Conservation (phyloP, 306 rosid genomes). For the Rosa persica region DNA sequence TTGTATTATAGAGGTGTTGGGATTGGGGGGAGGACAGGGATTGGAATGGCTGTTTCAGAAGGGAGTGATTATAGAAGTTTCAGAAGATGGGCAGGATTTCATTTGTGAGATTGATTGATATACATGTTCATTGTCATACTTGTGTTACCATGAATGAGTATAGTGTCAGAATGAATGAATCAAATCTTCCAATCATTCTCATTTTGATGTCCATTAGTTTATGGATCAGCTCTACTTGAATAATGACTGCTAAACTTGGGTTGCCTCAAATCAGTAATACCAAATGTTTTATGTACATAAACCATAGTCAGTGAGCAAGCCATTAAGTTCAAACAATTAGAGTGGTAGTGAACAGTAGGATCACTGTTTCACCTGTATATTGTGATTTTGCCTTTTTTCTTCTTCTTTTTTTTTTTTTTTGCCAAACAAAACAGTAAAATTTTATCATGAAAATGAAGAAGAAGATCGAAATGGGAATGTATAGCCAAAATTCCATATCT, state of each 20-base stretch:
- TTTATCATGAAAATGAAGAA: no score
- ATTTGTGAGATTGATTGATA: conserved; percentile 30
- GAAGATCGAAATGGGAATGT: no score
- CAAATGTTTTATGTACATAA: no score
- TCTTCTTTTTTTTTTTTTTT: no score
- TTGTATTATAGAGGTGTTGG: conserved; percentile 73
- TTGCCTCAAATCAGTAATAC: no score
- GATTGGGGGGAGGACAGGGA: conserved; percentile 55
- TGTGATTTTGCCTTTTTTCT: no score
- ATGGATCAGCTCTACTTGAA: background rate
- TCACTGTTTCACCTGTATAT: no score
- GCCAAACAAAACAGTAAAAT: no score
- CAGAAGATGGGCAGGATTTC: conserved; percentile 66
- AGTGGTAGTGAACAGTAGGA: no score
- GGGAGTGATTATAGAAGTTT: conserved; percentile 44
- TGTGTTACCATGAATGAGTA: background rate
- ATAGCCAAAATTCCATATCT: no score
- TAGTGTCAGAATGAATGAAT: conserved; percentile 14
- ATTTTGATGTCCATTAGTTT: background rate
- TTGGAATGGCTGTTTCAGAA: conserved; percentile 67
- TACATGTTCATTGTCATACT: background rate
- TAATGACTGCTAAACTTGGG: background rate
- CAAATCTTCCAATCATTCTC: background rate
- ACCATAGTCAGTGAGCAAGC: no score
- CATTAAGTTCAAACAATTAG: no score